Base-by-base conservation (phyloP, 164 flowering plant species). In the Annona cherimola region DNA sequence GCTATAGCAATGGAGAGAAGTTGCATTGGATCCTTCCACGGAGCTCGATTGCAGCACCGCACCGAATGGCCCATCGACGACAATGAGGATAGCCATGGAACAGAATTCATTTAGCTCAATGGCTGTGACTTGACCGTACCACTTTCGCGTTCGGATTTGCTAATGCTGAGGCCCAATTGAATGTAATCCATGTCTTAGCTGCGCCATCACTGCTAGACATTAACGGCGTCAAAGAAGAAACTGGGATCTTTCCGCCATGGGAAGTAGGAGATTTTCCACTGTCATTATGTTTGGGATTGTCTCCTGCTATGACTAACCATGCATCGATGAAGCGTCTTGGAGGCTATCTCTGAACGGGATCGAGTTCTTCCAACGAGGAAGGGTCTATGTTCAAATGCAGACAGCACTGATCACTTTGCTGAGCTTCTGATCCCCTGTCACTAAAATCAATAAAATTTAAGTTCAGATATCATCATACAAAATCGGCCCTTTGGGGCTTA, bases 41-140 rank as follows among this genome's bases (percentile, higher is more conserved):
- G 76, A 68, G 42, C 87, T 86, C 1, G 87, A 85, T 67, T 87
- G 83, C 75, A 92, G 68, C 2, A 86, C 94, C 78, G 90, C 97
- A 5, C 90, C 94, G 68, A 92, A 77, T 2, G 97, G 97, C 39
- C 97, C 94, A 41, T 94, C 97, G 0, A 88, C 7, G 89, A 66
- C 7, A 87, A 61, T 1, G 90, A 83, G 45, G 79, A 62, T 63
- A 81, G 73, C 86, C 89, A 84, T 6, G 89, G 79, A 69, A 71
- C 77, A 3, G 77, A 74, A 71, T 71, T 79, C 83, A 82, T 79
- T 88, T 88, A 87, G 66, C 79, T 83, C 39, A 76, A 69, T 12
- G 79, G 69, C 39, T 75, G 76, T 4, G 78, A 50, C 44, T 79
- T 79, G 18, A n/a, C 63, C 39, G 67, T n/a, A 41, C 73, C 66